Evolutionary conservation across 257 asterid genomes (phyloP).

Genomic region (Capsicum baccatum): DNA sequence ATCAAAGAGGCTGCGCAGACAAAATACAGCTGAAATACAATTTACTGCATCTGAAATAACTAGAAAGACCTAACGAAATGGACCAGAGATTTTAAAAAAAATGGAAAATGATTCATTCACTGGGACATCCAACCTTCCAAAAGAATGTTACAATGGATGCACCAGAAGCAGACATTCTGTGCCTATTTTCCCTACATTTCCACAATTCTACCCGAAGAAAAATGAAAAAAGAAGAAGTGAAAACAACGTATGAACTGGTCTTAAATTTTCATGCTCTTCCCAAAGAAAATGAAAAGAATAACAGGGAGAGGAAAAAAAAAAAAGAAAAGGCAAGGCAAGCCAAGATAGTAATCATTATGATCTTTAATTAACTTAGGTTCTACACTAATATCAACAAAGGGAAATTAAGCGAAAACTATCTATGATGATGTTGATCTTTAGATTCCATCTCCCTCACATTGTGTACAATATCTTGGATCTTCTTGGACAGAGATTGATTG

Average conservation of each 20-base stretch:
- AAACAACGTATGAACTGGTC: conserved; percentile 32
- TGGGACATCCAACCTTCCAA: conserved; percentile 40
- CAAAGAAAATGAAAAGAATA: conserved; percentile 23
- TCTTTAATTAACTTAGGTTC: conserved; percentile 12
- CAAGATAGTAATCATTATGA: conserved; percentile 5
- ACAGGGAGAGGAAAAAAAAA: neutral
- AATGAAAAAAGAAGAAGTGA: neutral
- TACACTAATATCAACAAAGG: conserved; percentile 25
- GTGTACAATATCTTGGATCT: conserved; percentile 72
- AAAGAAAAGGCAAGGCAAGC: neutral
- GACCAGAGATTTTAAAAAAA: neutral
- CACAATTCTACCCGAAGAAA: conserved; percentile 21
- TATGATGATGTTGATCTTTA: conserved; percentile 52
- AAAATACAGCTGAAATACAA: neutral
- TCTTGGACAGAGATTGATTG: conserved; percentile 78
- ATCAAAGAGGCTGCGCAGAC: neutral
- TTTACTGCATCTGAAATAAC: neutral
- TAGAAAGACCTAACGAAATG: neutral
- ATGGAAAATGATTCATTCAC: conserved; percentile 29
- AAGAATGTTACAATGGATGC: conserved; percentile 38
- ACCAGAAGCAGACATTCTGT: conserved; percentile 41
- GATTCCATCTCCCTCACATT: conserved; percentile 83
- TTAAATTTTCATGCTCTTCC: conserved; percentile 39
- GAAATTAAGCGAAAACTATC: conserved; percentile 37
- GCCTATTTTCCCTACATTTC: conserved; percentile 47